phyloP scores from a whole-genome alignment of 2,329 filamentous ascomycete genomes.

The Zymoseptoria brevis region DNA sequence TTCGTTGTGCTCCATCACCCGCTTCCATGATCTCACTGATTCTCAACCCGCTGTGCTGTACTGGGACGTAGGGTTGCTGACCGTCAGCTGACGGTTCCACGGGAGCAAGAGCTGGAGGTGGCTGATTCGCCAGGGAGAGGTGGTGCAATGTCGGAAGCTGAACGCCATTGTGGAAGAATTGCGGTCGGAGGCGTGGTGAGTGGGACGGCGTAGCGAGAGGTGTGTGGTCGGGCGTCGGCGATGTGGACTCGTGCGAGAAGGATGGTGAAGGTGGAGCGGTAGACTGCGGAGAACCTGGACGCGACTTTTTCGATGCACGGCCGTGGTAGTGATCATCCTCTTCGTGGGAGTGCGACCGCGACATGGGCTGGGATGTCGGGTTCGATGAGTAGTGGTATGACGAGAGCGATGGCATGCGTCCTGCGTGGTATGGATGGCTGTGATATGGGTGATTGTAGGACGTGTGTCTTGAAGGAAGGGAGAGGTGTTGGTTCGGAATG shows the following conservation, averaged over 20 bases:
- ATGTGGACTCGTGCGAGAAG: constrained; percentile 91
- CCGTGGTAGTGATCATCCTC: constrained; percentile 74
- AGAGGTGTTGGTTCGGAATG: constrained; percentile 34
- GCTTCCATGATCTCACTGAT: constrained; percentile 90
- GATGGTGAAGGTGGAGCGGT: constrained; percentile 93
- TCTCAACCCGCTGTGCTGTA: constrained; percentile 59
- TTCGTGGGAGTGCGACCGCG: constrained; percentile 74
- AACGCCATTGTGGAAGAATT: constrained; percentile 57
- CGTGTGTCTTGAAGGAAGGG: constrained; percentile 24
- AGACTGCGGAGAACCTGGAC: constrained; percentile 89
- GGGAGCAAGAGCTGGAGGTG: constrained; percentile 55
- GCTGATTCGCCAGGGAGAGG: constrained; percentile 53
- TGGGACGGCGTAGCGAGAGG: constrained; percentile 94
- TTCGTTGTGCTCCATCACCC: constrained; percentile 78
- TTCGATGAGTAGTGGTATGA: constrained; percentile 57
- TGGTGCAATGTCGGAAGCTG: constrained; percentile 83
- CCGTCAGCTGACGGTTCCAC: constrained; percentile 60
- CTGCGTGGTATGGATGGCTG: constrained; percentile 46
- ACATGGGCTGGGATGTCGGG: constrained; percentile 65
- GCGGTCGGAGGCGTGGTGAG: constrained; percentile 80
- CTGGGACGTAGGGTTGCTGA: constrained; percentile 51
- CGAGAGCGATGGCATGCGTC: constrained; percentile 66
- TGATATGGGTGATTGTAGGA: constrained; percentile 34
- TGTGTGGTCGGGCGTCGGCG: constrained; percentile 95
- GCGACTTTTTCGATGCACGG: constrained; percentile 74